Evolutionary conservation across 495 filamentous ascomycete genomes (phyloP), one percentile per base, ranked within the genome.

Genomic region (Acidomyces sp.): DNA sequence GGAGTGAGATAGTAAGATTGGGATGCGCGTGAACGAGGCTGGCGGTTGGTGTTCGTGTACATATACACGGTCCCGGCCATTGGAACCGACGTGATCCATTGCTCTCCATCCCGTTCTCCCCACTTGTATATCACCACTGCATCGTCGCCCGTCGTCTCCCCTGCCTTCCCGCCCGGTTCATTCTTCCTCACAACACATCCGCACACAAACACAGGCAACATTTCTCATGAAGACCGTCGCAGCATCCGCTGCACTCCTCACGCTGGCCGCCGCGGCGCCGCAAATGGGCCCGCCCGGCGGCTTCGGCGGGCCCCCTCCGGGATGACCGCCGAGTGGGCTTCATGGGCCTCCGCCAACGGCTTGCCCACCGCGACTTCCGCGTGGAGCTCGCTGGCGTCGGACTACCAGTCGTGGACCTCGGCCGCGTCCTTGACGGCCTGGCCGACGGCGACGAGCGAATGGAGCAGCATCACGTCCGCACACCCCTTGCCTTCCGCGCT

Each of bases 391-490:
- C 21, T 26, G 3, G 21, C 4, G 21, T 16, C 10, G 37, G 44
- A 23, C 3, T 41, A 34, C 37, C 9, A 3, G n/a, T 35, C 29
- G 16, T 47, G 38, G 37, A 41, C 44, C 17, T 41, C 37, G 19
- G 37, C 37, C 29, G 37, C 37, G 28, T 18, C n/a, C 37, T 1
- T 47, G 30, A 21, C 44, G 15, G n/a, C 37, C 19, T 36, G 37
- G 28, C 44, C 44, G 6, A 47, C 44, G 30, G 44, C 44, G 4
- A 35, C 37, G 30, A 32, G 24, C 21, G 29, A 47, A 34, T 47
- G 44, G 44, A 16, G 21, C 4, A 20, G 15, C 31, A 18, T 47
- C 20, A 47, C 44, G 23, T 41, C 37, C 20, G 20, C 38, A 3
- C 44, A 47, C 29, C 44, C 44, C 3, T 9, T 47, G 2, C 44